Conservation (phyloP, 2,329 filamentous ascomycete species). For the Colletotrichum cordylinicola region DNA sequence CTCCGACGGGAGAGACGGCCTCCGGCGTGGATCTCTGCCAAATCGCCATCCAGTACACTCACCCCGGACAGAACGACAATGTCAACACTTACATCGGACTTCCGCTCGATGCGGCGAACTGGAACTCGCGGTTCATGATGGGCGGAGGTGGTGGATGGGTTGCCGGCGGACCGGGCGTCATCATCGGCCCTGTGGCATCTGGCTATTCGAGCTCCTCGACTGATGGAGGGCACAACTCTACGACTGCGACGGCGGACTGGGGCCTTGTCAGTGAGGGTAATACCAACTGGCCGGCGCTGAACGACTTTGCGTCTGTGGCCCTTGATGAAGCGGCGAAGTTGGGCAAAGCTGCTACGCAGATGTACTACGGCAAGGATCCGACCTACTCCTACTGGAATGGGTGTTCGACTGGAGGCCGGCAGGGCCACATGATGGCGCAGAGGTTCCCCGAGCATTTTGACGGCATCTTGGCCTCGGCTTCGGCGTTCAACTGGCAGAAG, state of each 20-base stretch:
- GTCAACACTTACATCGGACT: constrained; percentile 21
- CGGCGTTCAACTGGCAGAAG: constrained; percentile 38
- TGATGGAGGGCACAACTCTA: neutral
- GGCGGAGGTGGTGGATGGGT: constrained; percentile 24
- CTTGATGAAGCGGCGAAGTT: constrained; percentile 22
- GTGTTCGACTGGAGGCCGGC: constrained; percentile 64
- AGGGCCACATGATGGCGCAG: constrained; percentile 61
- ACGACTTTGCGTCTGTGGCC: neutral
- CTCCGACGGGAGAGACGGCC: neutral
- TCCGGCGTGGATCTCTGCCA: constrained; percentile 19
- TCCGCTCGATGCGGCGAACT: constrained; percentile 21
- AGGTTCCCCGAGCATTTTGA: constrained; percentile 63
- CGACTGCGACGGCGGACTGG: neutral
- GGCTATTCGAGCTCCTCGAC: neutral
- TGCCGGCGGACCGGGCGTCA: neutral
- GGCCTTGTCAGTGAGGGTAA: neutral
- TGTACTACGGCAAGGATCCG: constrained; percentile 48
- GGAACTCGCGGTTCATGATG: constrained; percentile 23
- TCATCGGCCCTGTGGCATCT: neutral
- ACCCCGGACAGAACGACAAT: constrained; percentile 15
- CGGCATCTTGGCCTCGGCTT: constrained; percentile 55
- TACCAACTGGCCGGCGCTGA: neutral
- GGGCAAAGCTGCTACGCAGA: constrained; percentile 50
- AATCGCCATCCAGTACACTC: constrained; percentile 19
- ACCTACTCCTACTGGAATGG: constrained; percentile 60